Evolutionary conservation across 306 rosid species (phyloP), one percentile per base, ranked within the genome.

Genomic region (Pterocarpus macrocarpus): DNA sequence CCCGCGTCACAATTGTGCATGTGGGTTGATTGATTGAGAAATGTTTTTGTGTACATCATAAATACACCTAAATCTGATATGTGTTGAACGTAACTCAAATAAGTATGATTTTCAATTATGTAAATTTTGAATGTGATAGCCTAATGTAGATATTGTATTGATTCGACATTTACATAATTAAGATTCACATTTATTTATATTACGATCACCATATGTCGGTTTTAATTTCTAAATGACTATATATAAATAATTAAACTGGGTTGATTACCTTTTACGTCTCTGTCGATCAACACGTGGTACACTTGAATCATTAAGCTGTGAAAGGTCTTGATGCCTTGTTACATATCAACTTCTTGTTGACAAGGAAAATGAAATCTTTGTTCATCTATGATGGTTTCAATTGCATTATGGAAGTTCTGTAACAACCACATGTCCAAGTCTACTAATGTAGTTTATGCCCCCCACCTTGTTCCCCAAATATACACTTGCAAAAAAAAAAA

Each of bases 281-380:
- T 22, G 28, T 22, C 28, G 28, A 22, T 22, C 57, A n/a, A 34
- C 64, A 13, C 13, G 15, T 4, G 14, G 3, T 47, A 47, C 14
- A 47, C 12, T 47, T 2, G 15, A 47, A 15, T 47, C n/a, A 1
- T 47, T 75, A 76, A 12, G 13, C 32, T 38, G 15, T 22, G 12
- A 50, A 66, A 28, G 30, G 65, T 78, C 49, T 36, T 58, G 12
- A 56, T 55, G 57, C 22, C 13, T 8, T 69, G 61, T 2, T 58
- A 75, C 68, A 41, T 34, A 44, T 49, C 53, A 59, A 45, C 83
- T 79, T 58, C 62, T 30, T 14, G 59, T 61, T 70, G 75, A 77
- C 63, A 35, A 44, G 59, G 44, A 69, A 77, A 62, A 63, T 34
- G 16, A 70, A 70, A 77, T 71, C 63, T 64, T 49, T 77, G 53